These are phyloP conservation scores for Grosmannia serpens DNA, from an alignment of 2,329 filamentous ascomycete genomes.

Conservation along the genomic window DNA sequence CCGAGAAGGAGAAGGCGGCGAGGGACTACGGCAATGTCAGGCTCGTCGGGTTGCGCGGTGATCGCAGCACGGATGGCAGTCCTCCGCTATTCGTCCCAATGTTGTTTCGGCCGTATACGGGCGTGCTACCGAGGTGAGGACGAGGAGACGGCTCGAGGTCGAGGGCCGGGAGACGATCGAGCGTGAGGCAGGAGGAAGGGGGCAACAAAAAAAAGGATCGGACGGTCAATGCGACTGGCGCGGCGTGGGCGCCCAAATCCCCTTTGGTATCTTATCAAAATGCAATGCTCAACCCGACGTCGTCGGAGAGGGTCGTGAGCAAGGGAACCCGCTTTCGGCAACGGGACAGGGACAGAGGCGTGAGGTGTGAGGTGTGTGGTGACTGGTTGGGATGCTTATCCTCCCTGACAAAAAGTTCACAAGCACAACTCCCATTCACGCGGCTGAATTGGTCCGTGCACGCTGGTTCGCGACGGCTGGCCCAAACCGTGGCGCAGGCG, in stretches of 20 bases:
- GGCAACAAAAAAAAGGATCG: too few relatives aligned
- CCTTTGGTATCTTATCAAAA: not conserved
- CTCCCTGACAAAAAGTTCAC: not conserved
- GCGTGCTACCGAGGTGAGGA: not conserved
- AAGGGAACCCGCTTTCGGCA: not conserved
- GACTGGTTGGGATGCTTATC: not conserved
- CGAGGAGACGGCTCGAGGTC: not conserved
- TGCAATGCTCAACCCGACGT: not conserved
- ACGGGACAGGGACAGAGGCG: not conserved
- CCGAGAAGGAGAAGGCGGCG: too few relatives aligned
- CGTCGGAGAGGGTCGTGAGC: not conserved
- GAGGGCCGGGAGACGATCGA: not conserved
- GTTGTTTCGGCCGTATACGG: not conserved
- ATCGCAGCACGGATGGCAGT: too few relatives aligned
- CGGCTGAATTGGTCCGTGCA: constrained; percentile 3
- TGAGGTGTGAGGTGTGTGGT: not conserved
- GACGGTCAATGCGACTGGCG: not conserved
- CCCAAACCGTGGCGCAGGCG: not conserved
- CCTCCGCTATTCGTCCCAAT: not conserved
- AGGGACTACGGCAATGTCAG: too few relatives aligned
- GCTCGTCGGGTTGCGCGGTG: not conserved
- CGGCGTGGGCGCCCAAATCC: too few relatives aligned
- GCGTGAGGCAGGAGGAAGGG: not conserved
- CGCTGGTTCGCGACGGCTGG: not conserved
- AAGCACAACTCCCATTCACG: not conserved